Evolutionary conservation across 176 grass and related monocot species (phyloP), one percentile per base, ranked within the genome.

Genomic region (Rhynchospora breviuscula): DNA sequence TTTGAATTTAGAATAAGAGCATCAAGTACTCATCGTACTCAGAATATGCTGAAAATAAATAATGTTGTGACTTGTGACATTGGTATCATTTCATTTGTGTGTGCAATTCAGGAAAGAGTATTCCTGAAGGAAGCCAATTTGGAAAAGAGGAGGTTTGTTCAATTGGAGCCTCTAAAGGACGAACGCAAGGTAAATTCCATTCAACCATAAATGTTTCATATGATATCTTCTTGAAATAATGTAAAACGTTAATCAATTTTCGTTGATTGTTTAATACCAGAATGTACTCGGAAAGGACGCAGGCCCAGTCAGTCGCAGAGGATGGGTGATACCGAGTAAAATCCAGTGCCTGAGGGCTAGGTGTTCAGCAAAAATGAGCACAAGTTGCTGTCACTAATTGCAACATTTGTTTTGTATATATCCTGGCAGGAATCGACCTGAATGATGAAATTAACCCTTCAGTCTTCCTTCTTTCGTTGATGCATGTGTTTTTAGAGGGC

Each of bases 71-170:
- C 35, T 40, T 40, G 35, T 40, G 4, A 31, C 62, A 23, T 63
- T 54, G 3, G 7, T 78, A 63, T 12, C 40, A 43, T 83, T 53
- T 68, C 11, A 77, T 48, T 90, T 45, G 66, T 54, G 19, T 10
- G 11, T 89, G 81, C 8, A 94, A 66, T 43, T 56, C 51, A 87
- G 93, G 91, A 93, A 89, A 92, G 93, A 88, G 43, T 85, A n/a
- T 81, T 95, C 53, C 75, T 95, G 59, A 99, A 95, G 86, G 96
- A 99, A 80, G 87, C 91, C 87, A 85, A 93, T 35, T 57, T 87
- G 46, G 93, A 91, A 79, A 95, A 85, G 86, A 89, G 85, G 70
- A 84, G 78, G 48, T 72, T 63, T 15, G 63, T 80, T 71, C 60
- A 89, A 49, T 46, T 22, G 51, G 51, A 83, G 51, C 84, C 88